These are phyloP conservation scores for Bacterosira constricta DNA, from an alignment of 108 stramenopile genomes.

Conservation along the genomic window DNA sequence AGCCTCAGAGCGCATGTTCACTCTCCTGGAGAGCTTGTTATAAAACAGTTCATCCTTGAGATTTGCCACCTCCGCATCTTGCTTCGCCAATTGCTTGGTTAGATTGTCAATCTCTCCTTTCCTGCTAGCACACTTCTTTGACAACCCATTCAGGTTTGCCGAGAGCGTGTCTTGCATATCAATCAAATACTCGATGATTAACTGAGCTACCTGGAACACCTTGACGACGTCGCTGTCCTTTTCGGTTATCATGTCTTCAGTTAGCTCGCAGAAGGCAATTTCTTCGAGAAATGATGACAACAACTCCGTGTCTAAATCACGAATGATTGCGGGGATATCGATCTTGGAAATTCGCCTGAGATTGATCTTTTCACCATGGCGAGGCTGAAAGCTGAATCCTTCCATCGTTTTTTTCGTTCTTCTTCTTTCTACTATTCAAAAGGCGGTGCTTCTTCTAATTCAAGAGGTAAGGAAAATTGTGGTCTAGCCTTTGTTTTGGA, in stretches of 20 bases:
- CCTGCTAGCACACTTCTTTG: conserved; percentile 44
- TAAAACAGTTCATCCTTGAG: conserved; percentile 25
- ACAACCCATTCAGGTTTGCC: conserved; percentile 48
- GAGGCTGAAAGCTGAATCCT: conserved; percentile 60
- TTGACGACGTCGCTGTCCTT: conserved; percentile 61
- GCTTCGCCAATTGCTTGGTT: conserved; percentile 5
- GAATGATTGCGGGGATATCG: conserved; percentile 26
- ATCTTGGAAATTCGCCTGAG: conserved; percentile 48
- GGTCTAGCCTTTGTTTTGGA: too few relatives aligned
- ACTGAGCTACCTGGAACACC: conserved; percentile 59
- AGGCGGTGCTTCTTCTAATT: too few relatives aligned
- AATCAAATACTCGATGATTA: conserved; percentile 66
- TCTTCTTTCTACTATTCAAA: too few relatives aligned
- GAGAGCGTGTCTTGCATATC: conserved; percentile 61
- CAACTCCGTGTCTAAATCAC: conserved; percentile 51
- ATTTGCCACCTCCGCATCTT: conserved; percentile 37
- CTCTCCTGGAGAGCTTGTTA: conserved; percentile 1
- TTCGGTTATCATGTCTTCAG: conserved; percentile 55
- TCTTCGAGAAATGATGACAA: conserved; percentile 52
- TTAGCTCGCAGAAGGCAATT: conserved; percentile 54
- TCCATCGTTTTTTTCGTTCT: too few relatives aligned
- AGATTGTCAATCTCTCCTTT: conserved; percentile 36
- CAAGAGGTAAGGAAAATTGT: too few relatives aligned
- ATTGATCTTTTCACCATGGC: conserved; percentile 40
- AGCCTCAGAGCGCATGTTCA: conserved; percentile 2